phyloP scores from a whole-genome alignment of 192 early-diverging fungal species.

The Entomortierella chlamydospora region DNA sequence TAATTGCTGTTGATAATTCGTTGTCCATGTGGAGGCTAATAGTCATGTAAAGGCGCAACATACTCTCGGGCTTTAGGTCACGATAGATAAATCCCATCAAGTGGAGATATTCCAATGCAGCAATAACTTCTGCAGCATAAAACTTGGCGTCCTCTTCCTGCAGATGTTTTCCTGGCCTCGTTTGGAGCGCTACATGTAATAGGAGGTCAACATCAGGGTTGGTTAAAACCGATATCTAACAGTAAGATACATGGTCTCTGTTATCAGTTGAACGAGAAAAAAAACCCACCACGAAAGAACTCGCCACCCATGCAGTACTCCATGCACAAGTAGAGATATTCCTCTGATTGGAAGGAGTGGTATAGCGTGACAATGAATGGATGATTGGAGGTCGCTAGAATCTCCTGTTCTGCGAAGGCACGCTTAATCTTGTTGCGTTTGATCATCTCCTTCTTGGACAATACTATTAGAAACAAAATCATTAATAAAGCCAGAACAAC shows the following conservation, averaged over 20 bases:
- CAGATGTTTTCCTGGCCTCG: constrained; percentile 90
- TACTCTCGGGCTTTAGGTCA: constrained; percentile 98
- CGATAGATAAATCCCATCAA: constrained; percentile 97
- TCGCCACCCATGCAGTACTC: constrained; percentile 93
- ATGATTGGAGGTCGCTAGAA: constrained; percentile 83
- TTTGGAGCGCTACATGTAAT: constrained; percentile 78
- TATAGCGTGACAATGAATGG: constrained; percentile 93
- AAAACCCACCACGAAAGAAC: constrained; percentile 77
- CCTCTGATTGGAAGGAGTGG: constrained; percentile 88
- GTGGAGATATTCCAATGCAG: constrained; percentile 96
- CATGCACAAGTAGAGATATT: constrained; percentile 88
- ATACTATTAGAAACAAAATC: constrained; percentile 36
- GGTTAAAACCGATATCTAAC: background rate
- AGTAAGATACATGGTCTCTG: background rate
- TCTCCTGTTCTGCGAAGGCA: constrained; percentile 94
- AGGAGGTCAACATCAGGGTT: background rate
- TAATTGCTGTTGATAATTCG: constrained; percentile 2
- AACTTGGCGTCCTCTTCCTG: constrained; percentile 93
- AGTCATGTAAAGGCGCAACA: constrained; percentile 32
- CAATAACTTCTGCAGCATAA: constrained; percentile 97
- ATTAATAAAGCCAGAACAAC: background rate
- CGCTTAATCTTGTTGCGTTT: constrained; percentile 98
- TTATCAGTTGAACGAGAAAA: background rate
- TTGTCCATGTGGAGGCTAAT: background rate
- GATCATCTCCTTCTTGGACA: constrained; percentile 96